Base-by-base conservation (phyloP, 495 filamentous ascomycete genomes). In the Platismatia glauca region DNA sequence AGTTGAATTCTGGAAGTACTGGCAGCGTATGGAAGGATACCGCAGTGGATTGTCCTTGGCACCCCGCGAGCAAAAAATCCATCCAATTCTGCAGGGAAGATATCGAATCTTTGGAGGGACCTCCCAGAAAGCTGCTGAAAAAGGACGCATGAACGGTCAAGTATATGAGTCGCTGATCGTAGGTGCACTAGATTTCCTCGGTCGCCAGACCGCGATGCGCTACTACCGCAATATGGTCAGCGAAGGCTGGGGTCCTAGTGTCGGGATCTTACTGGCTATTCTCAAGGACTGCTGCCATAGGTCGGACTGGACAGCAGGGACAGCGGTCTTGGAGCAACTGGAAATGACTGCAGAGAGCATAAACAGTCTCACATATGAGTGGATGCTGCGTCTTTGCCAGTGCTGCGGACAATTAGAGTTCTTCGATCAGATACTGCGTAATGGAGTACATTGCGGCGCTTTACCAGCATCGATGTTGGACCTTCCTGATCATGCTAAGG, bases 11-110 rank as follows among this genome's bases (percentile, higher is more conserved):
- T 70, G 69, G 31, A 62, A 67, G 18, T 66, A 78, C 15, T 50
- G 80, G 27, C 64, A 65, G 31, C 72, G 74, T 13, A 74, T 85
- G 70, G 66, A 73, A 48, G 75, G 74, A 22, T 53, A 61, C 31
- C 67, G 67, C 48, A 50, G 68, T 35, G 66, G 66, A 4, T 20
- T 70, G 16, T 57, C 44, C 20, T 39, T 64, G 34, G 61, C 57
- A 18, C 24, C 57, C 1, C 58, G 62, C 20, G 33, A 55, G 8
- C 35, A 7, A 8, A 18, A 9, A 3, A 67, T 68, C 39, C 8
- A 41, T 37, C 27, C 61, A 12, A 18, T 64, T 4, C 12, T 48
- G 31, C 27, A 33, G 4, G 52, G 39, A 18, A 60, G 62, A 18
- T 63, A 68, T 43, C 64, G 50, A 4, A 7, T 63, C 20, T 48